These are phyloP conservation scores for Pseudopithomyces chartarum DNA, from an alignment of 2,329 filamentous ascomycete species.

Conservation along the genomic window DNA sequence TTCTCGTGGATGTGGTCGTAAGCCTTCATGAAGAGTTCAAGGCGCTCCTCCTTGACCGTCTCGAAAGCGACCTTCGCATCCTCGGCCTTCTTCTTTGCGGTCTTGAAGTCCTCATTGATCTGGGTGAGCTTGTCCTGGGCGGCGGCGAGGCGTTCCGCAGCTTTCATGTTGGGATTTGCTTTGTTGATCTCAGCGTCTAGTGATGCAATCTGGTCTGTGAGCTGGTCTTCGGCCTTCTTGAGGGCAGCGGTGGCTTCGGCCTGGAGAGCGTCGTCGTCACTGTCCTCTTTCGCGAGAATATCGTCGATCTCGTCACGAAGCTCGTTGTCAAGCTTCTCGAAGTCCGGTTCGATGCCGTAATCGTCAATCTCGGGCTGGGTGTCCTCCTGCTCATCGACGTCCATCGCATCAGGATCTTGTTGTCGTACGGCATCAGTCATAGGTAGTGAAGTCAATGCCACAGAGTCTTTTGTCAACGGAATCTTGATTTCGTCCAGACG, in stretches of 20 bases:
- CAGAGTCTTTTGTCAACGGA: conserved; percentile 74
- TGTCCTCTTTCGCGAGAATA: conserved; percentile 63
- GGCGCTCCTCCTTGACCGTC: conserved; percentile 78
- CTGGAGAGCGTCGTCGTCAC: conserved; percentile 55
- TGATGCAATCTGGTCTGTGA: conserved; percentile 77
- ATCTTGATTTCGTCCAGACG: conserved; percentile 92
- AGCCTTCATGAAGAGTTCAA: conserved; percentile 92
- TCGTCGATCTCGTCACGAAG: conserved; percentile 59
- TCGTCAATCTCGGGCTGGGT: conserved; percentile 73
- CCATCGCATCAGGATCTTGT: conserved; percentile 85
- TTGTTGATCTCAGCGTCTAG: conserved; percentile 85
- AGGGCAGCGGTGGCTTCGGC: conserved; percentile 23
- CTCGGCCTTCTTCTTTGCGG: conserved; percentile 75
- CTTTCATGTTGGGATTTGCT: conserved; percentile 95
- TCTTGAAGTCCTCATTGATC: conserved; percentile 88
- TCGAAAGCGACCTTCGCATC: conserved; percentile 83
- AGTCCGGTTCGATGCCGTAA: conserved; percentile 90
- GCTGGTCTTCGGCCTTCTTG: conserved; percentile 66
- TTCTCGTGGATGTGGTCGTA: conserved; percentile 95
- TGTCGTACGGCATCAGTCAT: conserved; percentile 76
- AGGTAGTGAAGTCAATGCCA: conserved; percentile 76
- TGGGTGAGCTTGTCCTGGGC: conserved; percentile 82
- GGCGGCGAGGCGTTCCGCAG: conserved; percentile 85
- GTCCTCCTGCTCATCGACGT: conserved; percentile 73
- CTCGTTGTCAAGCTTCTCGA: conserved; percentile 79